These are phyloP conservation scores for Prunus mira DNA, from an alignment of 306 rosid species.

Conservation along the genomic window DNA sequence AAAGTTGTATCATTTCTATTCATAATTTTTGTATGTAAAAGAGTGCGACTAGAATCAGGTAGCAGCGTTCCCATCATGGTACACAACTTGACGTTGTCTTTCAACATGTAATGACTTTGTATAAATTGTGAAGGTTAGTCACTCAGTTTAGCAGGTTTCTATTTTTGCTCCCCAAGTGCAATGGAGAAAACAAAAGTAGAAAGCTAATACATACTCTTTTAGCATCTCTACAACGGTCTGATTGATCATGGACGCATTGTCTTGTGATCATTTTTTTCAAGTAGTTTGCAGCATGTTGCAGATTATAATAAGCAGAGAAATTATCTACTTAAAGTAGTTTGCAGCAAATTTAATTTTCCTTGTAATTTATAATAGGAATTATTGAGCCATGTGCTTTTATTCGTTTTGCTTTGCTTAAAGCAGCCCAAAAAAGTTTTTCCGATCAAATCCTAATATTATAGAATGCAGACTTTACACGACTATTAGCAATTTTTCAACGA, in stretches of 20 bases:
- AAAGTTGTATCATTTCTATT: slow-evolving; percentile 37
- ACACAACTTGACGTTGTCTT: slow-evolving; percentile 18
- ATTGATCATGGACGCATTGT: neutral
- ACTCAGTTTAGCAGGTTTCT: slow-evolving; percentile 8
- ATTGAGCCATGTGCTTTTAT: neutral
- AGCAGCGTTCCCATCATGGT: slow-evolving; percentile 41
- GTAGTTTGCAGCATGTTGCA: too few species aligned
- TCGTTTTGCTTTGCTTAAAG: neutral
- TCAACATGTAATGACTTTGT: slow-evolving; percentile 10
- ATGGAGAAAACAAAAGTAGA: neutral
- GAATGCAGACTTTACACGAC: neutral
- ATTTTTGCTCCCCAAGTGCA: neutral
- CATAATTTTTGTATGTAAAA: slow-evolving; percentile 54
- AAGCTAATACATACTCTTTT: neutral
- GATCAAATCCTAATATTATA: neutral
- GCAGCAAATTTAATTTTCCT: neutral
- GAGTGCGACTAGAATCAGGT: slow-evolving; percentile 36
- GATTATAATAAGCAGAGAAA: too few species aligned
- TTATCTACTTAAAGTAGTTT: too few species aligned
- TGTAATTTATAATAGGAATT: neutral
- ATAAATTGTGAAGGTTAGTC: slow-evolving; percentile 4
- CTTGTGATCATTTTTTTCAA: too few species aligned
- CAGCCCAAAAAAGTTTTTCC: neutral
- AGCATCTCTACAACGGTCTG: neutral
- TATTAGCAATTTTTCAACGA: neutral